Conservation (phyloP, 2,329 filamentous ascomycete genomes). For the Neocucurbitaria cava region DNA sequence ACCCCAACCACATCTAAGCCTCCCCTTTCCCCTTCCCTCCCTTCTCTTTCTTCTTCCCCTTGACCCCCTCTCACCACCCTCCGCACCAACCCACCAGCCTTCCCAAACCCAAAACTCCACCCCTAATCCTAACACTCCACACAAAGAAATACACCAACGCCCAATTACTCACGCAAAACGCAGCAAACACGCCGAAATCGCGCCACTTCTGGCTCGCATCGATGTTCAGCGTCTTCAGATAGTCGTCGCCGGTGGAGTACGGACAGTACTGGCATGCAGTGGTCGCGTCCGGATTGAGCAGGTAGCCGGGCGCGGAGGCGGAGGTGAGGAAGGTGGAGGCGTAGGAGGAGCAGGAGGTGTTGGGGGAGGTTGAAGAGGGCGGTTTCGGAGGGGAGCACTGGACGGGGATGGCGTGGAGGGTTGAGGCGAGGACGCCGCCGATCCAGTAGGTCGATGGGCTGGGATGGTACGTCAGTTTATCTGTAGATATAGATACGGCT, state of each 20-base stretch:
- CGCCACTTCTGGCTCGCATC: conserved; percentile 70
- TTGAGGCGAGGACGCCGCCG: conserved; percentile 70
- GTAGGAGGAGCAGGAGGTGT: conserved; percentile 70
- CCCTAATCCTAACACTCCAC: conserved; percentile 73
- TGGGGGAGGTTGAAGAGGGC: conserved; percentile 72
- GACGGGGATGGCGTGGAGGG: conserved; percentile 60
- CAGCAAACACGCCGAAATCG: conserved; percentile 75
- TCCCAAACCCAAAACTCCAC: conserved; percentile 73
- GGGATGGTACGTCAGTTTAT: conserved; percentile 70
- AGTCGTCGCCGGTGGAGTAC: conserved; percentile 70
- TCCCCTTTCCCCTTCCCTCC: neutral
- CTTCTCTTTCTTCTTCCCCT: conserved; percentile 16
- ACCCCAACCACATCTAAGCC: too few species aligned
- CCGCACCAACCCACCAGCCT: conserved; percentile 60
- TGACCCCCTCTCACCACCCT: conserved; percentile 29
- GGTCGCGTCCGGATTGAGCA: conserved; percentile 67
- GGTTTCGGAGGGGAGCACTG: conserved; percentile 61
- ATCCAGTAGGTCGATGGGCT: conserved; percentile 77
- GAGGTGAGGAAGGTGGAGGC: conserved; percentile 65
- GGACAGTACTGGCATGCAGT: conserved; percentile 73
- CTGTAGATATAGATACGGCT: too few species aligned
- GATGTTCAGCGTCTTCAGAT: conserved; percentile 66
- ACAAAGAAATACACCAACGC: conserved; percentile 78
- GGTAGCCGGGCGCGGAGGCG: conserved; percentile 66
- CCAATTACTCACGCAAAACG: conserved; percentile 75